Percentiles rank a stretch among this genome's conserved stretches.
These are phyloP conservation scores for Aureobasidium sp. DNA, from an alignment of 2,329 filamentous ascomycete species.

Conservation along the genomic window DNA sequence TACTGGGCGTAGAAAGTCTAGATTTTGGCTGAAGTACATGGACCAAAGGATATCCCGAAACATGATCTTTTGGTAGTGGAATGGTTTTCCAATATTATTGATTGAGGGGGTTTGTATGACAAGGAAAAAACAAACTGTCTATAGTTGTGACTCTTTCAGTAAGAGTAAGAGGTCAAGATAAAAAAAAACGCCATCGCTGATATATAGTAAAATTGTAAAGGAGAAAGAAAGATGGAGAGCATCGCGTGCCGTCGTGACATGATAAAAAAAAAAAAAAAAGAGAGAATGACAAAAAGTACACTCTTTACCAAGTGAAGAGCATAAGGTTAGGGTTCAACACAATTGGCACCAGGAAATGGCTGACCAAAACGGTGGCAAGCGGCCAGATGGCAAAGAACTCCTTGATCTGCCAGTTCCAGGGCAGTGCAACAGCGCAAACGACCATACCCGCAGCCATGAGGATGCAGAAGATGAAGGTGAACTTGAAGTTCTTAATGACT, in stretches of 20 bases:
- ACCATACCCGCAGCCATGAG: slow-evolving; percentile 43
- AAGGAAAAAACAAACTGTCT: background rate
- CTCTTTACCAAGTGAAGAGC: slow-evolving; percentile 46
- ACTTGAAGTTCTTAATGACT: slow-evolving; percentile 51
- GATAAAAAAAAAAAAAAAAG: background rate
- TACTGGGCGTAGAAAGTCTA: background rate
- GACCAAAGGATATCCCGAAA: no score
- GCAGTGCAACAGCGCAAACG: slow-evolving; percentile 40
- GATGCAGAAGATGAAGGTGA: slow-evolving; percentile 47
- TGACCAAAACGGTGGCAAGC: slow-evolving; percentile 44
- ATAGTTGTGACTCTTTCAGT: background rate
- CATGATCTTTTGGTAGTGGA: no score
- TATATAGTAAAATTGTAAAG: background rate
- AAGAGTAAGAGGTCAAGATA: background rate
- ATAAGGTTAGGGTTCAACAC: slow-evolving; percentile 58
- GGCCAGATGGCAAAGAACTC: slow-evolving; percentile 56
- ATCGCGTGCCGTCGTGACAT: background rate
- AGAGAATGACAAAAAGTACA: background rate
- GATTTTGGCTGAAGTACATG: no score
- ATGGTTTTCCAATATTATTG: no score
- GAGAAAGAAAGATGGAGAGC: background rate
- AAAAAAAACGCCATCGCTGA: background rate
- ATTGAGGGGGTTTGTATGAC: no score
- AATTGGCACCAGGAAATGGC: slow-evolving; percentile 54
- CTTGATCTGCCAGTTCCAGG: slow-evolving; percentile 50